A percentile compares a stretch with the other conserved stretches of the same genome.
These are phyloP conservation scores for Jackrogersella minutella DNA, from an alignment of 495 filamentous ascomycete genomes.

Conservation along the genomic window DNA sequence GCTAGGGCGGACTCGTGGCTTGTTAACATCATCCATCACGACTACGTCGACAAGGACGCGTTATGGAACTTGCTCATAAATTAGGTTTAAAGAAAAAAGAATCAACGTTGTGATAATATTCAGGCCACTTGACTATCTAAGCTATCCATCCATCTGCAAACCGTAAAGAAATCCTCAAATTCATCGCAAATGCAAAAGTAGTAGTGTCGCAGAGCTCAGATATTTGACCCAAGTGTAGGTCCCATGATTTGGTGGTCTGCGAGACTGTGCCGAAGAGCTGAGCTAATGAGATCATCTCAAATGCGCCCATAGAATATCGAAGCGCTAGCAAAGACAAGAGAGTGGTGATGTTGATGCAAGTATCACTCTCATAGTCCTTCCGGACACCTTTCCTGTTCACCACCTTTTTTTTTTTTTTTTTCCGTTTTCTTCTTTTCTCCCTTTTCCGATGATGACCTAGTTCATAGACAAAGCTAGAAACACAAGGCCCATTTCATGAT, in stretches of 20 bases:
- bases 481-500: too few relatives aligned
- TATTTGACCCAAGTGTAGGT: neutral
- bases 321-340: neutral
- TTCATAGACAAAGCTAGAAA: too few relatives aligned
- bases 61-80: slow-evolving; percentile 67
- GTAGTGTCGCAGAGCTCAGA: neutral
- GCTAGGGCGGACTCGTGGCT: slow-evolving; percentile 79
- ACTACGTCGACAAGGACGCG: slow-evolving; percentile 71
- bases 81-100: slow-evolving; percentile 22
- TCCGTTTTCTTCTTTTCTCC: neutral
- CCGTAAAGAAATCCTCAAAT: neutral
- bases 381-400: neutral
- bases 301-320: neutral
- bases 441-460: too few relatives aligned
- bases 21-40: slow-evolving; percentile 90
- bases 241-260: neutral
- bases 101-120: slow-evolving; percentile 14
- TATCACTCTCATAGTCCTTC: neutral
- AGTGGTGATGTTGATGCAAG: neutral
- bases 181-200: neutral
- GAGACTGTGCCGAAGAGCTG: neutral
- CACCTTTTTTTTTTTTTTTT: neutral
- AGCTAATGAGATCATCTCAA: neutral
- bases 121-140: slow-evolving; percentile 8
- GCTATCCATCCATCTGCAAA: slow-evolving; percentile 1